Percentiles rank a stretch among this genome's conserved stretches.
These are phyloP conservation scores for Neurospora sp. DNA, from an alignment of 495 filamentous ascomycete species.

Conservation along the genomic window DNA sequence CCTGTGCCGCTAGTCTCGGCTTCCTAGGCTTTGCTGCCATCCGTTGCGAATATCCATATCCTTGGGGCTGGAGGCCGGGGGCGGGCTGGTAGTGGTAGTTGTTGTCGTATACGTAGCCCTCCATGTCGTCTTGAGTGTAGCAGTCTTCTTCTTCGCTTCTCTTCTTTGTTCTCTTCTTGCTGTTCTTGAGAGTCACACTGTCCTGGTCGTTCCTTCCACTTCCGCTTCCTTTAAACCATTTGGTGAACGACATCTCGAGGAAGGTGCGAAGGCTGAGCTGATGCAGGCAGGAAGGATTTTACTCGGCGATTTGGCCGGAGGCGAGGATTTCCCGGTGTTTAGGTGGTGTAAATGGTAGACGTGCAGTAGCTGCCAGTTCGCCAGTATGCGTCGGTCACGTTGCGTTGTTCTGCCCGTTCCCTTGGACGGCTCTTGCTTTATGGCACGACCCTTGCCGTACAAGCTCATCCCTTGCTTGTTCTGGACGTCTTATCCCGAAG, in stretches of 20 bases:
- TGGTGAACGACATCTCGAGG: background rate
- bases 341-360: background rate
- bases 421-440: background rate
- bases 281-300: background rate
- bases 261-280: background rate
- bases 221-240: background rate
- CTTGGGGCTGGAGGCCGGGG: conserved; percentile 9
- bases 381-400: background rate
- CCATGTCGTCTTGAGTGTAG: background rate
- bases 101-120: conserved; percentile 23
- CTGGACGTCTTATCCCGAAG: background rate
- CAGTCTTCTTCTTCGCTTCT: background rate
- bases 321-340: background rate
- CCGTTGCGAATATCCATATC: conserved; percentile 14
- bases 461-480: background rate
- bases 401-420: background rate
- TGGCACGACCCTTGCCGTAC: background rate
- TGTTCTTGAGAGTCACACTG: background rate
- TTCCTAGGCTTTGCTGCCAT: conserved; percentile 1
- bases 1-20: conserved; percentile 3
- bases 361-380: background rate
- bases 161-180: background rate
- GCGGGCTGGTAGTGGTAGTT: conserved; percentile 26
- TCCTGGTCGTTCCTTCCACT: background rate
- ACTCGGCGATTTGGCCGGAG: background rate